Conservation (phyloP, 108 stramenopile genomes). For the Licmophora abbreviata region DNA sequence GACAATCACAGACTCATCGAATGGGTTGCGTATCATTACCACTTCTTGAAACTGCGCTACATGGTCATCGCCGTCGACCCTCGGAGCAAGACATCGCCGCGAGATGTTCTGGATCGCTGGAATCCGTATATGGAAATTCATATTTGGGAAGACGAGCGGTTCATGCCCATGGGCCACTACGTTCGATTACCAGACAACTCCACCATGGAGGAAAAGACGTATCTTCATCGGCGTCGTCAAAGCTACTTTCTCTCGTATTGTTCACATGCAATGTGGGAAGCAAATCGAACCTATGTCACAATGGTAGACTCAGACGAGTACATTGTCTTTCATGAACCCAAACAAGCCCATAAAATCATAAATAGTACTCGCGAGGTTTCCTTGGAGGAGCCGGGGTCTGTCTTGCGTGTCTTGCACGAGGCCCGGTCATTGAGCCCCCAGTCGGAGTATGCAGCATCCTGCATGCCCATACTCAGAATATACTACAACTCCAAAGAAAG, state of each 20-base stretch:
- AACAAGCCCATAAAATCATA: constrained; percentile 2
- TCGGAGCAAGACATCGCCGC: constrained; percentile 22
- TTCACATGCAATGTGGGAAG: constrained; percentile 11
- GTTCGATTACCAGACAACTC: no score
- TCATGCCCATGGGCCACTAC: background rate
- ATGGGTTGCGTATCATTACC: constrained; percentile 74
- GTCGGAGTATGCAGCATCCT: constrained; percentile 18
- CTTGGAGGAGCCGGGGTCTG: background rate
- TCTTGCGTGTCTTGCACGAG: background rate
- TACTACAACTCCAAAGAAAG: constrained; percentile 31
- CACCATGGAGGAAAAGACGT: constrained; percentile 14
- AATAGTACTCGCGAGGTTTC: background rate
- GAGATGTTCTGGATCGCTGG: constrained; percentile 23
- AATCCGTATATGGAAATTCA: background rate
- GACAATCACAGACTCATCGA: constrained; percentile 33
- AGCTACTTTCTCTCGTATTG: constrained; percentile 30
- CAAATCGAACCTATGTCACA: constrained; percentile 29
- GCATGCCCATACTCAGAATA: constrained; percentile 33
- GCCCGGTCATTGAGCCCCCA: constrained; percentile 13
- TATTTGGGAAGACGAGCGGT: background rate
- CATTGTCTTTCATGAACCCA: constrained; percentile 27
- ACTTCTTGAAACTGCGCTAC: constrained; percentile 43
- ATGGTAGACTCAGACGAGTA: constrained; percentile 48
- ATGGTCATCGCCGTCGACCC: constrained; percentile 58
- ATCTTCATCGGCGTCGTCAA: constrained; percentile 45